Percentiles rank a stretch among this genome's conserved stretches.
Evolutionary conservation across 805 yeast species (phyloP).

Genomic region (Suhomyces kilbournensis): DNA sequence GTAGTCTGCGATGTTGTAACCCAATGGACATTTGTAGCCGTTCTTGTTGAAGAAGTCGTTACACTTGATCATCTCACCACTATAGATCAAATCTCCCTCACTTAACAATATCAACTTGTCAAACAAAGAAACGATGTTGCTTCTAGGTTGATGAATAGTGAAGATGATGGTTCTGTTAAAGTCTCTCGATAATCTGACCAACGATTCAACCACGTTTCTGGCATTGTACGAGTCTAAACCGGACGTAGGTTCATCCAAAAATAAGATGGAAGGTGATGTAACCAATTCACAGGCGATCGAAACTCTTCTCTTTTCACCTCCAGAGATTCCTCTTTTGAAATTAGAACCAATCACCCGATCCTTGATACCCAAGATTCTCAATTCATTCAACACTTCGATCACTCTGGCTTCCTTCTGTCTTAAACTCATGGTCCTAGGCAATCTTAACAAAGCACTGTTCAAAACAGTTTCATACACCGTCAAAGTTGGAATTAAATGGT

Average conservation of each 20-base stretch:
- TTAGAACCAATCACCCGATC: slow-evolving; percentile 88
- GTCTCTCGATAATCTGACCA: slow-evolving; percentile 74
- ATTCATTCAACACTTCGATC: slow-evolving; percentile 77
- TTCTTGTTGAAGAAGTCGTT: slow-evolving; percentile 68
- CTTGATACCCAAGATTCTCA: slow-evolving; percentile 77
- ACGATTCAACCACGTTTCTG: slow-evolving; percentile 79
- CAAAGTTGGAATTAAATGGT: slow-evolving; percentile 81
- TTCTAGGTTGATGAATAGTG: slow-evolving; percentile 96
- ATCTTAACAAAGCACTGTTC: slow-evolving; percentile 82
- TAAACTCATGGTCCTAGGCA: slow-evolving; percentile 78
- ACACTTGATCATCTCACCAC: slow-evolving; percentile 78
- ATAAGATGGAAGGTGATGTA: slow-evolving; percentile 79
- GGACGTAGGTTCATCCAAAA: slow-evolving; percentile 91
- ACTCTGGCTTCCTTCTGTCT: slow-evolving; percentile 75
- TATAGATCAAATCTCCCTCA: slow-evolving; percentile 80
- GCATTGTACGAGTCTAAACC: slow-evolving; percentile 96
- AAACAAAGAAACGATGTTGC: slow-evolving; percentile 89
- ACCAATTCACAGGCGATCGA: slow-evolving; percentile 93
- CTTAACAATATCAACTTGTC: slow-evolving; percentile 79
- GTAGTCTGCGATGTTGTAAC: slow-evolving; percentile 92
- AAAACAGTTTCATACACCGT: slow-evolving; percentile 95
- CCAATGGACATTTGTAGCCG: slow-evolving; percentile 82
- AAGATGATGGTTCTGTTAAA: slow-evolving; percentile 85
- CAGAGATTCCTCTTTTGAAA: slow-evolving; percentile 86
- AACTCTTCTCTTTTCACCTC: slow-evolving; percentile 89